Base-by-base conservation (phyloP, 83 land plant genomes). In the Thuja plicata region DNA sequence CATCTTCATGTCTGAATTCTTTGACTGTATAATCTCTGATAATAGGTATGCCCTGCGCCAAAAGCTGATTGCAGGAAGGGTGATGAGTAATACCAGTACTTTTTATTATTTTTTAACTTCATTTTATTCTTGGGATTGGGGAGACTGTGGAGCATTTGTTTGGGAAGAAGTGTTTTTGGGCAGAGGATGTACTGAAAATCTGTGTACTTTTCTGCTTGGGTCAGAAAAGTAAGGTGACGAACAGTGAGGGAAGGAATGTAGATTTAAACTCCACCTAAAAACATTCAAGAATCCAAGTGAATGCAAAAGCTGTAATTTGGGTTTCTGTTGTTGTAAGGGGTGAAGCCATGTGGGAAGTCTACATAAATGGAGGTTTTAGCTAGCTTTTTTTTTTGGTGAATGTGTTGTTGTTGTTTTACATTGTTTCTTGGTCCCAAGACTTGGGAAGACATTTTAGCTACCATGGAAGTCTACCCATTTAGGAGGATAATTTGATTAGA, bases 201-300 rank as follows among this genome's bases (percentile, higher is more conserved):
- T 66, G 55, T 15, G 55, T 52, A 52, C 71, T 3, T 43, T 5
- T 43, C 45, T 24, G 38, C 2, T 32, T 32, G 12, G 76, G 77
- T 73, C 77, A 73, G 77, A 73, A 73, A 74, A 74, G 78, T 74
- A 32, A 74, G 78, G 78, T 34, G 78, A 74, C 38, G 78, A 74
- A 12, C 38, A 74, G 77, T 9, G 77, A 73, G 77, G 13, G 77
- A 73, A 73, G 32, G 77, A 34, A 34, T 30, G 11, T 73, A 32
- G 77, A 73, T 73, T 73, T 30, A n/a, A n/a, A 27, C 1, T 1
- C 21, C 21, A 60, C 12, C 78, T 2, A 74, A 74, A 74, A 74
- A 34, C 78, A 74, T 11, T 32, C 0, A 74, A 24, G 13, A 32
- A 74, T 74, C 78, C 38, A 74, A 74, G 38, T 3, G 5, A 8